phyloP scores from a whole-genome alignment of 148 eudicot species.

The Silene latifolia region DNA sequence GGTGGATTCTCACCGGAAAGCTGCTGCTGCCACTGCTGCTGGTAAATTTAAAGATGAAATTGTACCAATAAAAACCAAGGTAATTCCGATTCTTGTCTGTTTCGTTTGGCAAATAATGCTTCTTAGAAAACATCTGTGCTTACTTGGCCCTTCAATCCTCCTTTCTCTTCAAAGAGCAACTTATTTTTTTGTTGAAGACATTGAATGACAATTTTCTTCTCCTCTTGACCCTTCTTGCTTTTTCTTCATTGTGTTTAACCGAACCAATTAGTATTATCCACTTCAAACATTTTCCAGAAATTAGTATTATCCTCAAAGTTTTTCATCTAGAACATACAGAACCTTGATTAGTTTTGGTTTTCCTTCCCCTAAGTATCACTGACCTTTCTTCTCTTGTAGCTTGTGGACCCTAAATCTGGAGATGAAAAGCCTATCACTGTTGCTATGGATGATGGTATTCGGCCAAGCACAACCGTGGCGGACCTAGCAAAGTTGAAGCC shows the following conservation, averaged over 20 bases:
- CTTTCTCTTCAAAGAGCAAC: not conserved
- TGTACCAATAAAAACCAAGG: constrained; percentile 86
- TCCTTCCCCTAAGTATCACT: not conserved
- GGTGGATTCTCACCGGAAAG: constrained; percentile 93
- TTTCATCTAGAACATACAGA: not conserved
- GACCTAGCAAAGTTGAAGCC: constrained; percentile 78
- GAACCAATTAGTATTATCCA: too few relatives aligned
- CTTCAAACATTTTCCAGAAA: too few relatives aligned
- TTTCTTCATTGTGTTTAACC: too few relatives aligned
- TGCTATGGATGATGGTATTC: constrained; percentile 82
- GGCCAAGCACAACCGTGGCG: constrained; percentile 55
- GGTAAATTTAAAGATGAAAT: constrained; percentile 95
- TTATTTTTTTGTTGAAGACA: not conserved
- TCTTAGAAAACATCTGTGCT: not conserved
- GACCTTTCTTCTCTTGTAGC: constrained; percentile 30
- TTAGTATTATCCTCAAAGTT: not conserved
- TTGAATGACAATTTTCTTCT: not conserved
- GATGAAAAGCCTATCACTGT: constrained; percentile 82
- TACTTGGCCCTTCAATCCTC: too few relatives aligned
- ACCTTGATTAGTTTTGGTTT: not conserved
- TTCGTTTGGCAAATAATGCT: not conserved
- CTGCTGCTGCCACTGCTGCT: constrained; percentile 95
- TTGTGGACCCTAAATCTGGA: constrained; percentile 89
- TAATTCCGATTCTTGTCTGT: constrained; percentile 13
- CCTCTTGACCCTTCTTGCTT: too few relatives aligned